These are phyloP conservation scores for Ustilago tritici DNA, from an alignment of 1,284 basidiomycete genomes.

Conservation along the genomic window DNA sequence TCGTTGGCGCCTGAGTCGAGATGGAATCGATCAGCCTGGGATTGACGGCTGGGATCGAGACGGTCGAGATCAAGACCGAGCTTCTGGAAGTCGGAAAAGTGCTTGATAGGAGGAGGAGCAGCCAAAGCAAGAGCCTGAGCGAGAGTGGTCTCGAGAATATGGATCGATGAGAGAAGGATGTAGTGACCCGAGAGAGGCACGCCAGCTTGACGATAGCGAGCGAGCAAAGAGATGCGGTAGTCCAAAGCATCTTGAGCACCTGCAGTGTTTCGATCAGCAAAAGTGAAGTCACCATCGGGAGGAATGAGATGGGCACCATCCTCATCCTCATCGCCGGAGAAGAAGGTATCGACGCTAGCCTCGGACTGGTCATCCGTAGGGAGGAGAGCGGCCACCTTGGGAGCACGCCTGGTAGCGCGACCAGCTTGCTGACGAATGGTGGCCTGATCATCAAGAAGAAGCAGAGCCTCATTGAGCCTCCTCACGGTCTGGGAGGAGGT, in stretches of 20 bases:
- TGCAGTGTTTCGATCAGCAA: slow-evolving; percentile 23
- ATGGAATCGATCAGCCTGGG: slow-evolving; percentile 57
- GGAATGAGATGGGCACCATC: slow-evolving; percentile 43
- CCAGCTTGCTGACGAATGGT: slow-evolving; percentile 70
- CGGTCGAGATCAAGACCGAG: slow-evolving; percentile 45
- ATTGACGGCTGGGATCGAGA: slow-evolving; percentile 47
- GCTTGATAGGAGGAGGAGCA: slow-evolving; percentile 45
- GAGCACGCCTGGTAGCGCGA: slow-evolving; percentile 51
- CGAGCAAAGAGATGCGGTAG: slow-evolving; percentile 75
- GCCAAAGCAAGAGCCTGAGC: slow-evolving; percentile 79
- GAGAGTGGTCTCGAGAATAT: slow-evolving; percentile 83
- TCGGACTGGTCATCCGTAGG: slow-evolving; percentile 52
- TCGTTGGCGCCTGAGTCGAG: slow-evolving; percentile 30
- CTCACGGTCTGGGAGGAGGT: slow-evolving; percentile 75
- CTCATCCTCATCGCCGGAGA: slow-evolving; percentile 58
- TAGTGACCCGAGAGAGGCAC: slow-evolving; percentile 88
- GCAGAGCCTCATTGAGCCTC: slow-evolving; percentile 72
- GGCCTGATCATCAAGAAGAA: slow-evolving; percentile 68
- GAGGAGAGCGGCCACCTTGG: slow-evolving; percentile 54
- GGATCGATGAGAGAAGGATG: slow-evolving; percentile 84
- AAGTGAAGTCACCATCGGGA: slow-evolving; percentile 55
- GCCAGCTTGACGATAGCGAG: slow-evolving; percentile 80
- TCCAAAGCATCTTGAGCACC: slow-evolving; percentile 42
- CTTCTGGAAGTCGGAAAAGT: slow-evolving; percentile 52
- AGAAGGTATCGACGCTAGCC: slow-evolving; percentile 71